phyloP scores from a whole-genome alignment of 2,329 filamentous ascomycete species.

The Zymoseptoria ardabiliae region DNA sequence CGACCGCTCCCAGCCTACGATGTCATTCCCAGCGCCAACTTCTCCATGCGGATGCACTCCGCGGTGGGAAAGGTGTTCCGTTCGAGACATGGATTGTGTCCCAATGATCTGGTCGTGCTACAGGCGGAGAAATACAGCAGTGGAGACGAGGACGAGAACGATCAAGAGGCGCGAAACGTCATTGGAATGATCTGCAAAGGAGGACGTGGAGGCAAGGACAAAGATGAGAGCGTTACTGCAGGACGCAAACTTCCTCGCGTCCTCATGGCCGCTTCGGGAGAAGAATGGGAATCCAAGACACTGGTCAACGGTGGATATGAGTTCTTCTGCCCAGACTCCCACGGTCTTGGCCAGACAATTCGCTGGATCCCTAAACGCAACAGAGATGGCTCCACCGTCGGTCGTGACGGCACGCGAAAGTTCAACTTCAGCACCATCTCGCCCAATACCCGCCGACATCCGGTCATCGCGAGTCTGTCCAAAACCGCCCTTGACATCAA shows the following conservation, averaged over 20 bases:
- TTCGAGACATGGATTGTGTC: constrained; percentile 55
- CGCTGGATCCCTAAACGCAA: constrained; percentile 58
- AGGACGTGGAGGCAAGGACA: constrained; percentile 32
- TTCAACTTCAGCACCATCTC: constrained; percentile 75
- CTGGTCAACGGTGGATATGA: constrained; percentile 41
- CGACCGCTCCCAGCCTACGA: constrained; percentile 64
- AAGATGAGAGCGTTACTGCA: constrained; percentile 44
- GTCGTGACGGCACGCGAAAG: constrained; percentile 36
- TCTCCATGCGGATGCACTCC: constrained; percentile 52
- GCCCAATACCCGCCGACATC: constrained; percentile 60
- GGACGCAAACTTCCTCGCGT: constrained; percentile 62
- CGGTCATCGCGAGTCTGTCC: constrained; percentile 64
- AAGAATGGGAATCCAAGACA: constrained; percentile 39
- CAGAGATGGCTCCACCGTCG: constrained; percentile 31
- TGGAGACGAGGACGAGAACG: constrained; percentile 44
- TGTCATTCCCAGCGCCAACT: constrained; percentile 54
- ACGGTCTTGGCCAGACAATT: constrained; percentile 53
- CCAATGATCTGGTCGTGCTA: constrained; percentile 64
- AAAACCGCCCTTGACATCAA: constrained; percentile 59
- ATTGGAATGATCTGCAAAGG: constrained; percentile 59
- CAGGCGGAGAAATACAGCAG: constrained; percentile 59
- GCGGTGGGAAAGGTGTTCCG: constrained; percentile 58
- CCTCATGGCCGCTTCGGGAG: constrained; percentile 39
- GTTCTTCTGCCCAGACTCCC: constrained; percentile 53
- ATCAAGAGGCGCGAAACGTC: constrained; percentile 48